A percentile compares a stretch with the other conserved stretches of the same genome.
These are phyloP conservation scores for Claviceps quebecensis DNA, from an alignment of 2,329 filamentous ascomycete species.

Conservation along the genomic window DNA sequence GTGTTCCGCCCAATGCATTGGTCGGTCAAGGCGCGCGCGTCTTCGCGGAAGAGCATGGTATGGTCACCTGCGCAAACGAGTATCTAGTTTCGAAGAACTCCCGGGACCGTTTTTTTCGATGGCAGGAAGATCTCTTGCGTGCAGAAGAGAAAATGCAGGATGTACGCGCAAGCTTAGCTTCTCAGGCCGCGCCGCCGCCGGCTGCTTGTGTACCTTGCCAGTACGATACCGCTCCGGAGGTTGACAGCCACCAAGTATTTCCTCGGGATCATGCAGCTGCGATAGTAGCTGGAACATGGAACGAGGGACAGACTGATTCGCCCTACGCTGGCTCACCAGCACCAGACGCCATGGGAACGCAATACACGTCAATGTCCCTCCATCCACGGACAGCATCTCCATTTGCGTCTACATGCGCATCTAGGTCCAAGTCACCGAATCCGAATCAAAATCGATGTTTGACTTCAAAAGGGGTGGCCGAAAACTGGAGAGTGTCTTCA, in stretches of 20 bases:
- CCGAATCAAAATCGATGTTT: neutral
- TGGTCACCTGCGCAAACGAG: constrained; percentile 61
- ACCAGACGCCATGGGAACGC: constrained; percentile 8
- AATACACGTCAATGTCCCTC: constrained; percentile 9
- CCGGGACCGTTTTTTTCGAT: constrained; percentile 63
- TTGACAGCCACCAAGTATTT: constrained; percentile 13
- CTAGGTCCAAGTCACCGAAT: neutral
- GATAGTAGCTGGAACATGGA: constrained; percentile 44
- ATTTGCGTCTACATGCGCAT: neutral
- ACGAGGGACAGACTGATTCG: constrained; percentile 48
- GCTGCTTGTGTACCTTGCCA: constrained; percentile 15
- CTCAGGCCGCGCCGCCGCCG: constrained; percentile 8
- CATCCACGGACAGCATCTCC: neutral
- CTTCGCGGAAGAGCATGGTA: constrained; percentile 71
- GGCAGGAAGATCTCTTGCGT: constrained; percentile 58
- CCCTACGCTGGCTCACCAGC: constrained; percentile 23
- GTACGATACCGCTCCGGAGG: constrained; percentile 18
- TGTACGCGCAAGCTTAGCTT: constrained; percentile 7
- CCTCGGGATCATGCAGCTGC: constrained; percentile 38
- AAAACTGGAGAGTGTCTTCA: neutral
- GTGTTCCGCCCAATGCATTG: constrained; percentile 85
- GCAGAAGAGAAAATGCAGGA: constrained; percentile 35
- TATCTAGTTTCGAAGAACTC: constrained; percentile 68
- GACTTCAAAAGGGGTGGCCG: neutral
- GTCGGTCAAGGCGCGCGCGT: constrained; percentile 72